A percentile compares a stretch with the other conserved stretches of the same genome.
Evolutionary conservation across 148 eudicot species (phyloP).

Genomic region (Dysphania ambrosioides): DNA sequence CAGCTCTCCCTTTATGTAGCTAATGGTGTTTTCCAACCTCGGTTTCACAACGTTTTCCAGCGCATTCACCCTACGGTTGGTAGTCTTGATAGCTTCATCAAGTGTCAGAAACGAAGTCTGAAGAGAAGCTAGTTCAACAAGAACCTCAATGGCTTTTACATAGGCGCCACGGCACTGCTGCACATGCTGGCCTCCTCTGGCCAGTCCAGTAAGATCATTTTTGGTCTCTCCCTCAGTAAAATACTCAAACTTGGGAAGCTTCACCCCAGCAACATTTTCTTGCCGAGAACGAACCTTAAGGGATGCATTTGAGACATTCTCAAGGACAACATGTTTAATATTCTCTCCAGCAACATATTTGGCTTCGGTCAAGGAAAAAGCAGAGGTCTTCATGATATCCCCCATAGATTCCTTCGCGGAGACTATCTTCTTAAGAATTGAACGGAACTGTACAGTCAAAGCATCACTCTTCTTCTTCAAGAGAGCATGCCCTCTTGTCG

Average conservation of each 20-base stretch:
- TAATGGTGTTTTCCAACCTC: conserved; percentile 68
- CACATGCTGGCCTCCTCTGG: conserved; percentile 75
- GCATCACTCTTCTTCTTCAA: conserved; percentile 84
- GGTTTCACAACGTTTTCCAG: conserved; percentile 86
- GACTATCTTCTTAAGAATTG: conserved; percentile 66
- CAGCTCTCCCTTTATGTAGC: conserved; percentile 78
- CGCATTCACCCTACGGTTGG: conserved; percentile 86
- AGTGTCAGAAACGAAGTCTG: conserved; percentile 88
- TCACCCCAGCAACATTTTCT: conserved; percentile 76
- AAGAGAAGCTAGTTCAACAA: conserved; percentile 84
- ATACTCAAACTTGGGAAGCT: conserved; percentile 67
- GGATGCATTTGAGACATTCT: conserved; percentile 59
- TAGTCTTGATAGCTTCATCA: conserved; percentile 86
- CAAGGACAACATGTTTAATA: conserved; percentile 62
- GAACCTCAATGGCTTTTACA: conserved; percentile 73
- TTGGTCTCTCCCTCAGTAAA: conserved; percentile 65
- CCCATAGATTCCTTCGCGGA: conserved; percentile 77
- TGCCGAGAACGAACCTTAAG: conserved; percentile 62
- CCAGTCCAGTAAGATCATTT: conserved; percentile 72
- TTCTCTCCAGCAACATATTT: conserved; percentile 83
- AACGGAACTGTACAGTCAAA: conserved; percentile 69
- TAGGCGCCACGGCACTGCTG: conserved; percentile 64
- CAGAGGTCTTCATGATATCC: conserved; percentile 58
- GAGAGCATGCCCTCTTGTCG: conserved; percentile 81
- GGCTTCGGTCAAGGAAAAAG: conserved; percentile 70